phyloP scores from a whole-genome alignment of 805 yeast species.

The Candida nanaspora region DNA sequence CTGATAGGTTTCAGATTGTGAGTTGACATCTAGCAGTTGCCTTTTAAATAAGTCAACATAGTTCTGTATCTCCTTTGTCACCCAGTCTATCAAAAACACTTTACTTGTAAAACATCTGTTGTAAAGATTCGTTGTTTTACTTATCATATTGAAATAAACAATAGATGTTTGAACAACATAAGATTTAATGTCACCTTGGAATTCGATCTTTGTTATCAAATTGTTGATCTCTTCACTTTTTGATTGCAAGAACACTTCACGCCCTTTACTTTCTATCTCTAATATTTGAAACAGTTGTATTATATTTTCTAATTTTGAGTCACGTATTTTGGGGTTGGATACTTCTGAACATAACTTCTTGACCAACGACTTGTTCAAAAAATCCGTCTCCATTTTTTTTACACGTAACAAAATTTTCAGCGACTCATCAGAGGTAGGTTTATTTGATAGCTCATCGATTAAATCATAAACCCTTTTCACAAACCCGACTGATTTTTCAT shows the following conservation, averaged over 20 bases:
- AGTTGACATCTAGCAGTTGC: slow-evolving; percentile 58
- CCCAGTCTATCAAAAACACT: slow-evolving; percentile 62
- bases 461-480: slow-evolving; percentile 16
- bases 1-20: slow-evolving; percentile 42
- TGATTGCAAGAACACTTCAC: slow-evolving; percentile 39
- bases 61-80: slow-evolving; percentile 51
- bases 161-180: slow-evolving; percentile 58
- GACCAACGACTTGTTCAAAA: slow-evolving; percentile 13
- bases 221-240: slow-evolving; percentile 39
- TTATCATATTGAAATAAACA: slow-evolving; percentile 53
- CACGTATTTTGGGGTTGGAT: slow-evolving; percentile 11
- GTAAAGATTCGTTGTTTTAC: slow-evolving; percentile 49
- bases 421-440: slow-evolving; percentile 10
- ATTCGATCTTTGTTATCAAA: slow-evolving; percentile 42
- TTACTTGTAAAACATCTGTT: slow-evolving; percentile 37
- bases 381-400: slow-evolving; percentile 18
- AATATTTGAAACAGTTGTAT: slow-evolving; percentile 29
- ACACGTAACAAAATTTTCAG: slow-evolving; percentile 6
- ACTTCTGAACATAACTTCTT: slow-evolving; percentile 15
- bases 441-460: slow-evolving; percentile 5
- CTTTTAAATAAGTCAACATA: slow-evolving; percentile 56
- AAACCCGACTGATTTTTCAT: slow-evolving; percentile 33
- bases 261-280: slow-evolving; percentile 40
- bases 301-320: slow-evolving; percentile 9
- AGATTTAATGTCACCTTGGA: slow-evolving; percentile 46